These are phyloP conservation scores for Apiospora malaysiana DNA, from an alignment of 2,329 filamentous ascomycete genomes.

Conservation along the genomic window DNA sequence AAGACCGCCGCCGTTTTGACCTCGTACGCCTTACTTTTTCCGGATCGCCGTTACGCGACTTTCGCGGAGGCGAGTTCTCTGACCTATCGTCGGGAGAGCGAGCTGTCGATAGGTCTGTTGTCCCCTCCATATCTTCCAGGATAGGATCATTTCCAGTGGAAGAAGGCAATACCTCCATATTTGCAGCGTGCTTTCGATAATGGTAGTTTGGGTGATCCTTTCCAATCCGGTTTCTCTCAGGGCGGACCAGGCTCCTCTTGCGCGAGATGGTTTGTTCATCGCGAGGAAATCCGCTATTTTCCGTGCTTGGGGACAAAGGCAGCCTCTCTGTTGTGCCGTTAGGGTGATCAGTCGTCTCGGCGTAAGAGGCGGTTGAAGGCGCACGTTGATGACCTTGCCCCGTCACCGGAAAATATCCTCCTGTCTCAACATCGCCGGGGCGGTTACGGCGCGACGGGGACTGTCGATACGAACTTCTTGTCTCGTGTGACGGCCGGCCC, in stretches of 20 bases:
- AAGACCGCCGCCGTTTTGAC: slow-evolving; percentile 47
- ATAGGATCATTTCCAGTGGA: slow-evolving; percentile 92
- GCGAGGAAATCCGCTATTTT: slow-evolving; percentile 37
- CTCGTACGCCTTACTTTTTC: slow-evolving; percentile 45
- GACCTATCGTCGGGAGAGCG: slow-evolving; percentile 53
- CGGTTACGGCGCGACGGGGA: slow-evolving; percentile 65
- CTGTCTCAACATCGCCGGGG: slow-evolving; percentile 74
- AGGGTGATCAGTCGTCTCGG: slow-evolving; percentile 61
- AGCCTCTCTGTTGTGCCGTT: slow-evolving; percentile 61
- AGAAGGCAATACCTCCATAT: slow-evolving; percentile 89
- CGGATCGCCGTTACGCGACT: slow-evolving; percentile 43
- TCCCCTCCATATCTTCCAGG: slow-evolving; percentile 76
- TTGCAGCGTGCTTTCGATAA: slow-evolving; percentile 92
- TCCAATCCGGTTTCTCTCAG: slow-evolving; percentile 85
- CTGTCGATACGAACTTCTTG: slow-evolving; percentile 69
- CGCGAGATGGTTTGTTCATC: slow-evolving; percentile 54
- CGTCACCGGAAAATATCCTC: slow-evolving; percentile 53
- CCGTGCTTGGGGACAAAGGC: slow-evolving; percentile 58
- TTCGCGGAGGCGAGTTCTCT: slow-evolving; percentile 48
- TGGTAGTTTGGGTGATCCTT: slow-evolving; percentile 92
- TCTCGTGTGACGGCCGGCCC: slow-evolving; percentile 61
- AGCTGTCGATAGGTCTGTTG: slow-evolving; percentile 58
- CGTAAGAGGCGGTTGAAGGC: slow-evolving; percentile 62
- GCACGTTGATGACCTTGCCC: slow-evolving; percentile 57
- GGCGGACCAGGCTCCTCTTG: slow-evolving; percentile 88